Conservation (phyloP, 345 rosid species). For the Pugionium dolabratum region DNA sequence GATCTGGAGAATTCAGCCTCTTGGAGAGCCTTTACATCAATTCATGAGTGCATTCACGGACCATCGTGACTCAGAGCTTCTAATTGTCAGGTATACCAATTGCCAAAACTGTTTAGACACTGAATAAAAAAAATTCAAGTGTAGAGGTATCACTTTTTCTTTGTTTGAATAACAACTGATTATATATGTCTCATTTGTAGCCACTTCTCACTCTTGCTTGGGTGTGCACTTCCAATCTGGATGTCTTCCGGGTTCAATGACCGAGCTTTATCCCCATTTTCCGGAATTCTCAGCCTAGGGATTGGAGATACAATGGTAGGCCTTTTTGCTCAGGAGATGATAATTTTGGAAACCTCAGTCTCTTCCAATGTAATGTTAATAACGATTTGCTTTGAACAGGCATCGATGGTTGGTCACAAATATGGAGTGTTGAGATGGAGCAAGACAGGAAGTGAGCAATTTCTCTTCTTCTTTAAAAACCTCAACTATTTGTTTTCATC, state of each 20-base stretch:
- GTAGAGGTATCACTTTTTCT: not conserved
- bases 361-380: slow-evolving; percentile 2
- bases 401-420: slow-evolving; percentile 95
- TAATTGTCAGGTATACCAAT: slow-evolving; percentile 69
- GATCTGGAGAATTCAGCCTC: slow-evolving; percentile 93
- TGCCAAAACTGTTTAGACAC: slow-evolving; percentile 2
- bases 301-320: slow-evolving; percentile 98
- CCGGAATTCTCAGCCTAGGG: slow-evolving; percentile 97
- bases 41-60: slow-evolving; percentile 97
- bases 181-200: slow-evolving; percentile 40
- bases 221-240: slow-evolving; percentile 98
- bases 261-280: slow-evolving; percentile 90
- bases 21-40: slow-evolving; percentile 70
- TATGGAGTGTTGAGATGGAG: slow-evolving; percentile 96
- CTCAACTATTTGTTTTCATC: not conserved
- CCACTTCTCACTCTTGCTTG: slow-evolving; percentile 92
- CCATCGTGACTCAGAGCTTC: slow-evolving; percentile 93
- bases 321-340: not conserved
- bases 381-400: slow-evolving; percentile 46
- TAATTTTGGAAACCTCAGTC: not conserved
- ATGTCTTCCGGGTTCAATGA: slow-evolving; percentile 93
- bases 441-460: slow-evolving; percentile 76
- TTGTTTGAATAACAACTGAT: slow-evolving; percentile 9
- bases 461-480: not conserved
- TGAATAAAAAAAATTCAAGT: not conserved